phyloP scores from a whole-genome alignment of 768 basidiomycete species.

The Filobasidium floriforme region DNA sequence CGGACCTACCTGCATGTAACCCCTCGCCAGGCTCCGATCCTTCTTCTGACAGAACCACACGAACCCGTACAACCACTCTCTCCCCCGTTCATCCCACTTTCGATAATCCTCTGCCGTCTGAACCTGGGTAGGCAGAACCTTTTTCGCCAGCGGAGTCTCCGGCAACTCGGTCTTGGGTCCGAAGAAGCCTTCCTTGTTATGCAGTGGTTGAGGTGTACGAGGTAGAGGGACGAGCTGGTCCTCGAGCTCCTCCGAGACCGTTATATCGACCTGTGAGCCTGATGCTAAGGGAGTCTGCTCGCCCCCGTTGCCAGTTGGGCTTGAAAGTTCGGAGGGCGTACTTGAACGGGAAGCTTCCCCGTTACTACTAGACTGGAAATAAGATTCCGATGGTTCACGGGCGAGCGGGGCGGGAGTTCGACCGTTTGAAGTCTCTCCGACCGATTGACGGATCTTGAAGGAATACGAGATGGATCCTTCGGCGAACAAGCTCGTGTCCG shows the following conservation, averaged over 20 bases:
- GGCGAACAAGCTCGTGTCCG: slow-evolving; percentile 76
- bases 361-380: not conserved
- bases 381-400: not conserved
- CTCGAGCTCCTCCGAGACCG: not conserved
- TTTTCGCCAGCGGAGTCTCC: slow-evolving; percentile 14
- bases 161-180: slow-evolving; percentile 17
- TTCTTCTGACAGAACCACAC: slow-evolving; percentile 44
- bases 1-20: slow-evolving; percentile 44
- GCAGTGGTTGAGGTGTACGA: slow-evolving; percentile 44
- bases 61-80: slow-evolving; percentile 45
- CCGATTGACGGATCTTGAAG: slow-evolving; percentile 64
- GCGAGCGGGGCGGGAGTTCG: not conserved
- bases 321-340: not conserved
- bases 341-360: not conserved
- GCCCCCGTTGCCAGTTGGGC: not conserved
- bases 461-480: slow-evolving; percentile 78
- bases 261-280: not conserved
- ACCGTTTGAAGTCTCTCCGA: slow-evolving; percentile 12
- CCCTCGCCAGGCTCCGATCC: slow-evolving; percentile 38
- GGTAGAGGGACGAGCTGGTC: not conserved
- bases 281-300: not conserved
- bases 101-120: slow-evolving; percentile 43
- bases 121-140: slow-evolving; percentile 17
- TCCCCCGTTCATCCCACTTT: slow-evolving; percentile 42
- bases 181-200: slow-evolving; percentile 46